phyloP scores from a whole-genome alignment of 225 moss, liverwort and hornwort genomes.

The Physcomitrium patens region DNA sequence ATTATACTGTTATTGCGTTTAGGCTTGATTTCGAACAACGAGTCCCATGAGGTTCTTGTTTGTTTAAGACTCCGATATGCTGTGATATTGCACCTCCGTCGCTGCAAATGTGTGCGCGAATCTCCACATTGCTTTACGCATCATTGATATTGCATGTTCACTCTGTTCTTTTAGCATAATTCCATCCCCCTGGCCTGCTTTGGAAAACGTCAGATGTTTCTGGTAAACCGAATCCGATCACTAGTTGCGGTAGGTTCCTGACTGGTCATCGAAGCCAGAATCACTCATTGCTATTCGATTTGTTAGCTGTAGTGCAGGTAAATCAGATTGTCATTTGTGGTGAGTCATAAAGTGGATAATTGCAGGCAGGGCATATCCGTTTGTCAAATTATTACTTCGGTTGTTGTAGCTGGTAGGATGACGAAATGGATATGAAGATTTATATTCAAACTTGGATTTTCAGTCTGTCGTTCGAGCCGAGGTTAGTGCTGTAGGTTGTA shows the following conservation, averaged over 20 bases:
- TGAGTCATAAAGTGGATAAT: constrained; percentile 7
- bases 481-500: not conserved
- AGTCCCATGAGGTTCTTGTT: too few species aligned
- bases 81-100: too few species aligned
- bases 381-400: not conserved
- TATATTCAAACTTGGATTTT: not conserved
- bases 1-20: not conserved
- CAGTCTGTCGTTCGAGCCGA: not conserved
- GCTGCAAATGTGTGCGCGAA: too few species aligned
- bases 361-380: not conserved
- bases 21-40: too few species aligned
- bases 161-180: not conserved
- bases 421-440: too few species aligned
- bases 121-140: not conserved
- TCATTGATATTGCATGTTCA: not conserved
- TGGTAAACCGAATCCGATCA: not conserved
- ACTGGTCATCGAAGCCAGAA: not conserved
- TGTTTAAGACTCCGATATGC: too few species aligned
- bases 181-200: not conserved
- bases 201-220: not conserved
- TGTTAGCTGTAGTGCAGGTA: not conserved
- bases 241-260: not conserved
- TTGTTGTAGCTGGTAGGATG: not conserved
- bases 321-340: not conserved
- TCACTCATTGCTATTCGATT: not conserved